Conservation (phyloP, 805 yeast species). For the Hanseniaspora hatyaiensis region DNA sequence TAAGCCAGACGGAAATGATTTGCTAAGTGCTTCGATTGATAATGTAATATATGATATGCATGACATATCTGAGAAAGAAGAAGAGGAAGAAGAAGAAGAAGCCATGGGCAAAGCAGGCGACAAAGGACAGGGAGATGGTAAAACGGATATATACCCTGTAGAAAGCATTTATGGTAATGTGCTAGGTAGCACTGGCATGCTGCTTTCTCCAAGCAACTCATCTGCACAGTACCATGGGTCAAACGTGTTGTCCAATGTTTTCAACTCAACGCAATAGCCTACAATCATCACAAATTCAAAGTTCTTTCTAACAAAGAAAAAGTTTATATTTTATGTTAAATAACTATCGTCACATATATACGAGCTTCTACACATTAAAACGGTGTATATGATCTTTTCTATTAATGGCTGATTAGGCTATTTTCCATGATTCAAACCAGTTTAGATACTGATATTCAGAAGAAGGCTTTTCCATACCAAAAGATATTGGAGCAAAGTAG, state of each 20-base stretch:
- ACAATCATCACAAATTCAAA: neutral
- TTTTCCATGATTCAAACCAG: constrained; percentile 41
- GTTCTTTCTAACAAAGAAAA: neutral
- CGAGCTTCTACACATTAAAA: no score
- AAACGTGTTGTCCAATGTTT: neutral
- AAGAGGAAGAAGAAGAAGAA: neutral
- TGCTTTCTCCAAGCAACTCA: constrained; percentile 24
- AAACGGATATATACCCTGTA: constrained; percentile 20
- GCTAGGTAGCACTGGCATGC: constrained; percentile 21
- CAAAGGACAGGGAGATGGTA: constrained; percentile 7
- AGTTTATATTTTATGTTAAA: neutral
- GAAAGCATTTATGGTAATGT: constrained; percentile 28
- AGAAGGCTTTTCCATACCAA: constrained; percentile 51
- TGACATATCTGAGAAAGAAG: neutral
- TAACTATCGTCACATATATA: no score
- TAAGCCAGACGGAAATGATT: no score
- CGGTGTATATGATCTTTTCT: no score
- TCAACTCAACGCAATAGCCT: constrained; percentile 12
- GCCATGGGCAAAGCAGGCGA: constrained; percentile 2
- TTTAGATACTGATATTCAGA: constrained; percentile 34
- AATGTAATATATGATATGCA: neutral
- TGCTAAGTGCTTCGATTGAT: no score
- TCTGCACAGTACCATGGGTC: constrained; percentile 18
- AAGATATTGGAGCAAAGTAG: constrained; percentile 49
- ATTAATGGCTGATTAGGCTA: constrained; percentile 21